Base-by-base conservation (phyloP, 2,329 filamentous ascomycete species). In the Penicillium sp. region DNA sequence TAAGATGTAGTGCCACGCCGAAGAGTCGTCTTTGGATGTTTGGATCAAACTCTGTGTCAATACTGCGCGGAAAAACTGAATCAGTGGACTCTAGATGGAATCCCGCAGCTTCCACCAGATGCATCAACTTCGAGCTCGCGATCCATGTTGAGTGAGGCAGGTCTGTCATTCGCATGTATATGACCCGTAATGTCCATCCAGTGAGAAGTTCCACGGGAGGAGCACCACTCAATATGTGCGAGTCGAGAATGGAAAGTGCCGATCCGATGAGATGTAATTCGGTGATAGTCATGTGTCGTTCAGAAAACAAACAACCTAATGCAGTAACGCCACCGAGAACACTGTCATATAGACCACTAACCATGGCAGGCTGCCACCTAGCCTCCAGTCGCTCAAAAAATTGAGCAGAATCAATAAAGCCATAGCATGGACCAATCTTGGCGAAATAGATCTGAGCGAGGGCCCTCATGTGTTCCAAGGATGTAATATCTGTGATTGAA, bases 1-100 rank as follows among this genome's bases (percentile, higher is more conserved):
- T 84, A 7, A 84, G 71, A 59, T 84, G 82, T n/a, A 81, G 78
- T 0, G 82, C 78, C 1, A 84, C 72, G 31, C 80, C 76, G 51
- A 82, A 63, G 2, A 82, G 61, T 6, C 79, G 65, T 34, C 74
- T 70, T 5, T 72, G 69, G 2, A 72, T 65, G 13, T 81, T 78
- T 13, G 61, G 52, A 31, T 72, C 64, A 16, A 53, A 53, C 4
- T 55, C 45, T 2, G 55, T 44, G 38, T 26, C 39, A n/a, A 40
- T 44, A 10, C 44, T 47, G 22, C 44, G 42, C 13, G 61, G 63
- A n/a, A 59, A 55, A 18, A 60, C 50, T 7, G 59, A 62, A 37
- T 60, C 52, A 2, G 38, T 35, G 0, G 61, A 50, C 37, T 68
- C 63, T 8, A 61, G 62, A 24, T 72, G 64, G 7, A 73, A 61